phyloP scores from a whole-genome alignment of 2,329 filamentous ascomycete species.

The Neurospora sp. region DNA sequence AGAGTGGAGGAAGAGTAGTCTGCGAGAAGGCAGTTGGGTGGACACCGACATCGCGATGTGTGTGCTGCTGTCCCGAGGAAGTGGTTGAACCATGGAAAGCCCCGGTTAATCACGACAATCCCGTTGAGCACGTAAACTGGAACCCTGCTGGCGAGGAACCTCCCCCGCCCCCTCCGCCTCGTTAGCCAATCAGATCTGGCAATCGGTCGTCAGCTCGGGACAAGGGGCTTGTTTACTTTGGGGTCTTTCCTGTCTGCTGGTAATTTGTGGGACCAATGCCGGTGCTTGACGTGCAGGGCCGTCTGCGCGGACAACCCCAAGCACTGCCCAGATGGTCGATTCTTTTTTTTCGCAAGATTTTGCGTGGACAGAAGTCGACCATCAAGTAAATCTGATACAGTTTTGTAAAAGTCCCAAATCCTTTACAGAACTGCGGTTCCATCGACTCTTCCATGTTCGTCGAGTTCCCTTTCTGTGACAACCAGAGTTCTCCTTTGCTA shows the following conservation, averaged over 20 bases:
- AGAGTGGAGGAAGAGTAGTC: background rate
- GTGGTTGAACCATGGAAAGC: slow-evolving; percentile 16
- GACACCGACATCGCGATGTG: background rate
- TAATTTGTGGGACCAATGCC: background rate
- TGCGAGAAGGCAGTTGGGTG: background rate
- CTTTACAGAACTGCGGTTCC: background rate
- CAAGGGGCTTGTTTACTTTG: background rate
- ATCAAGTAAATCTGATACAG: background rate
- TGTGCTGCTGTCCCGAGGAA: slow-evolving; percentile 13
- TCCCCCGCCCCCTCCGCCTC: slow-evolving; percentile 8
- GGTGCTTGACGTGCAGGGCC: background rate
- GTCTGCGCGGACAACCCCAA: background rate
- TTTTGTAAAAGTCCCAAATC: background rate
- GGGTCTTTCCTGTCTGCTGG: background rate
- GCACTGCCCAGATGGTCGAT: background rate
- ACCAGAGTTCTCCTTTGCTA: background rate
- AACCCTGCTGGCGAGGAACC: slow-evolving; percentile 9
- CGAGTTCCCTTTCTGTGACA: background rate
- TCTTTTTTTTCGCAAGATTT: background rate
- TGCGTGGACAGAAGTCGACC: background rate
- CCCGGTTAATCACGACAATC: slow-evolving; percentile 16
- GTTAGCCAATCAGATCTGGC: slow-evolving; percentile 2
- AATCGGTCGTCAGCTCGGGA: slow-evolving; percentile 5
- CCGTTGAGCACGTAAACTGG: slow-evolving; percentile 13
- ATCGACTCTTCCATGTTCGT: background rate